phyloP scores from a whole-genome alignment of 2,329 filamentous ascomycete species.

The Colletotrichum siamense region DNA sequence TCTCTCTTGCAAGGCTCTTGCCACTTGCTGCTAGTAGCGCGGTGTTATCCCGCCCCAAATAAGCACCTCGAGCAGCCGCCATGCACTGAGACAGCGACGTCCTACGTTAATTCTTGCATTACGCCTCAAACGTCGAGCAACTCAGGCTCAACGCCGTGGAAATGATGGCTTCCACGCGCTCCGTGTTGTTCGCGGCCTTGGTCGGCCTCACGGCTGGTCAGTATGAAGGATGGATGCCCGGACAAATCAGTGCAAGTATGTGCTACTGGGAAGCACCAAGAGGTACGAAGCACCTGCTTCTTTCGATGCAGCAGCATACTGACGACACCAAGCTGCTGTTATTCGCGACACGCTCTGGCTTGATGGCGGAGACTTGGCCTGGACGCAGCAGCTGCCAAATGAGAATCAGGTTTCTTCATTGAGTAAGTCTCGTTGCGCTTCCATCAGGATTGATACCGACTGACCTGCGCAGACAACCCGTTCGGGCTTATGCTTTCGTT shows the following conservation, averaged over 20 bases:
- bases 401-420: no score
- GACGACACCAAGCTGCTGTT: not conserved
- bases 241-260: not conserved
- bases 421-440: no score
- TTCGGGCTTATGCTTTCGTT: constrained; percentile 60
- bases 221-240: constrained; percentile 50
- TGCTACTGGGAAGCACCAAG: not conserved
- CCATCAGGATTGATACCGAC: no score
- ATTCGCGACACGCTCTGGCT: not conserved
- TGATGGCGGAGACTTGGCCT: not conserved
- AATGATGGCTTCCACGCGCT: not conserved
- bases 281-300: not conserved
- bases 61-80: not conserved
- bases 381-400: constrained; percentile 35
- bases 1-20: not conserved
- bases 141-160: not conserved
- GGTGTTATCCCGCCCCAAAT: not conserved
- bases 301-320: no score
- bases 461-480: constrained; percentile 48
- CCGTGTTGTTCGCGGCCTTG: constrained; percentile 27
- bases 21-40: not conserved
- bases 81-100: constrained; percentile 1
- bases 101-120: not conserved
- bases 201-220: not conserved
- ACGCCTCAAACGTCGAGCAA: not conserved